Conservation (phyloP, 2,329 filamentous ascomycete species). For the Penicillium sp. region DNA sequence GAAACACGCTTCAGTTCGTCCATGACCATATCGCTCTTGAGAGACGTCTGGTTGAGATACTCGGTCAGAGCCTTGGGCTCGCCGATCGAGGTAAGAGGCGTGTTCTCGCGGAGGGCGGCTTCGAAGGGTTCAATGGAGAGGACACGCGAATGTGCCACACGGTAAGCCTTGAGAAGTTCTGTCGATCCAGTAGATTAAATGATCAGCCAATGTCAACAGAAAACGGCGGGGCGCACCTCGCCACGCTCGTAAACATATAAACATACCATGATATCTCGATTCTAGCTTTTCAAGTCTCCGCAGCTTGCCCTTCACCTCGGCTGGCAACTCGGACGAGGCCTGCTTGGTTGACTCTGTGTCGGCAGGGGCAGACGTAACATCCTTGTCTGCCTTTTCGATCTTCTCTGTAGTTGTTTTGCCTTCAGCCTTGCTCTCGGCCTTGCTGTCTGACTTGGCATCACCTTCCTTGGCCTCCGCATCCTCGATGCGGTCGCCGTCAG, state of each 20-base stretch:
- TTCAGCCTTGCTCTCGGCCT: constrained; percentile 1
- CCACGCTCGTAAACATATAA: no score
- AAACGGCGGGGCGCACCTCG: neutral
- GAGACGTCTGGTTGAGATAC: constrained; percentile 83
- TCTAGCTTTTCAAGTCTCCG: constrained; percentile 90
- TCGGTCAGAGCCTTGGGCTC: constrained; percentile 85
- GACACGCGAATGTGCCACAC: constrained; percentile 84
- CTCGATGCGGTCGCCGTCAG: constrained; percentile 1
- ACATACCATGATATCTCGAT: constrained; percentile 77
- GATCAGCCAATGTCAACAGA: neutral
- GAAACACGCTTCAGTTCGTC: constrained; percentile 89
- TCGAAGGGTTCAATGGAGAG: constrained; percentile 93
- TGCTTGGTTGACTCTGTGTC: constrained; percentile 27
- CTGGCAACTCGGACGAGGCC: constrained; percentile 63
- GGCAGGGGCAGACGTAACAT: constrained; percentile 11
- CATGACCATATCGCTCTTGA: constrained; percentile 90
- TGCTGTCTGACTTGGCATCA: neutral
- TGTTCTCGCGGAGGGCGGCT: constrained; percentile 86
- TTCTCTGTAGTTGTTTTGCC: constrained; percentile 26
- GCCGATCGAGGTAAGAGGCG: constrained; percentile 82
- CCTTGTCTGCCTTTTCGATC: constrained; percentile 23
- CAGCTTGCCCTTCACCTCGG: constrained; percentile 75
- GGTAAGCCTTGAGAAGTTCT: constrained; percentile 91
- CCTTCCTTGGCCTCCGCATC: constrained; percentile 21
- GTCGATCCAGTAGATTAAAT: neutral